Conservation (phyloP, 108 stramenopile genomes). For the Cyclotella cryptica region DNA sequence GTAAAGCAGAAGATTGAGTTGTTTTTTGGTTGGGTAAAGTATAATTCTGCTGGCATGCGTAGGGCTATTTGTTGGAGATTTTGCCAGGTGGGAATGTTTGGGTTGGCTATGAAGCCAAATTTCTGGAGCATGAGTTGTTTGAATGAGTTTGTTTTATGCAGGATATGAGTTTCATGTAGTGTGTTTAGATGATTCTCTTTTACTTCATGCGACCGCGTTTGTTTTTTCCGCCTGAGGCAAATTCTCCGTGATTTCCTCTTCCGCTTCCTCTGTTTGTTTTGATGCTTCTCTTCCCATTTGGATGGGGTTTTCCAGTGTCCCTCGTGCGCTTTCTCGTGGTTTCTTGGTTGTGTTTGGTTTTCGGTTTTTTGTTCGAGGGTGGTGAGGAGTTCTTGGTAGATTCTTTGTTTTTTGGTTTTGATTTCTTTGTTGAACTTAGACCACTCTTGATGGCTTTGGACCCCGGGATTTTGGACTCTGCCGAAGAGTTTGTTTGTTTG, state of each 20-base stretch:
- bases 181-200: background rate
- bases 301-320: background rate
- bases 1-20: background rate
- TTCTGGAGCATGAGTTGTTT: background rate
- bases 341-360: background rate
- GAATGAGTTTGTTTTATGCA: background rate
- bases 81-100: background rate
- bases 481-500: conserved; percentile 4
- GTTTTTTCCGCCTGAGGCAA: background rate
- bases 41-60: background rate
- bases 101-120: background rate
- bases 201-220: background rate
- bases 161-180: background rate
- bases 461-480: background rate
- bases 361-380: background rate
- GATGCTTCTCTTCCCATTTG: background rate
- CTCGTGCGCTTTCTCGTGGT: background rate
- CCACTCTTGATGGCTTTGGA: background rate
- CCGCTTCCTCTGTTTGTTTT: background rate
- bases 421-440: background rate
- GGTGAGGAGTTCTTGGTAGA: background rate
- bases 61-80: background rate
- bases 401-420: background rate
- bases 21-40: background rate
- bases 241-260: background rate